These are phyloP conservation scores for Dinochytrium kinnereticum DNA, from an alignment of 371 early-diverging fungal genomes.

Conservation along the genomic window DNA sequence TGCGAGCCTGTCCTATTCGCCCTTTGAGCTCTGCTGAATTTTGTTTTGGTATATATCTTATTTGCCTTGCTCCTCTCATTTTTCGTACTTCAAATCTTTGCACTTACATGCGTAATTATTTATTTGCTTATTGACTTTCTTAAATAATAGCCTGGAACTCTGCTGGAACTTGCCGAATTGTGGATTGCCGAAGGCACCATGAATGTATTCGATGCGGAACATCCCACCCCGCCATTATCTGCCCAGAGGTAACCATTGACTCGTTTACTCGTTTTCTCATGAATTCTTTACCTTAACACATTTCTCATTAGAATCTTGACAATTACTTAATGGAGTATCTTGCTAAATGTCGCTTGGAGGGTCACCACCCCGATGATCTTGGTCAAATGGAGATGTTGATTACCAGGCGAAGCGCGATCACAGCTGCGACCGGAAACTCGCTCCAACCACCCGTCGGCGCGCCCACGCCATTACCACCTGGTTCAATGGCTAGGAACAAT, in stretches of 20 bases:
- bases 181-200: conserved; percentile 38
- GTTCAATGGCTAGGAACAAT: neutral
- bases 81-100: too few relatives aligned
- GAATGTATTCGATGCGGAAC: conserved; percentile 41
- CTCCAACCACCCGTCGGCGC: neutral
- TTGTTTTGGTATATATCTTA: conserved; percentile 33
- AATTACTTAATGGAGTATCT: conserved; percentile 38
- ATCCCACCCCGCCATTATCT: conserved; percentile 39
- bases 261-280: neutral
- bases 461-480: neutral
- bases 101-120: too few relatives aligned
- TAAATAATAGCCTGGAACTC: conserved; percentile 35
- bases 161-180: conserved; percentile 38
- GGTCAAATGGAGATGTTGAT: conserved; percentile 31
- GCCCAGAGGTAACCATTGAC: conserved; percentile 25
- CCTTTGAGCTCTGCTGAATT: conserved; percentile 35
- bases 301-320: conserved; percentile 32
- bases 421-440: neutral
- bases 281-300: too few relatives aligned
- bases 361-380: conserved; percentile 26
- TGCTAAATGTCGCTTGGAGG: conserved; percentile 25
- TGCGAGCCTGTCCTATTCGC: conserved; percentile 38
- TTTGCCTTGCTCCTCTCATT: neutral
- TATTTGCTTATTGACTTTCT: neutral
- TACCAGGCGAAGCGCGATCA: conserved; percentile 15